These are phyloP conservation scores for Globisporangium camurandrum DNA, from an alignment of 352 stramenopile genomes.

Conservation along the genomic window DNA sequence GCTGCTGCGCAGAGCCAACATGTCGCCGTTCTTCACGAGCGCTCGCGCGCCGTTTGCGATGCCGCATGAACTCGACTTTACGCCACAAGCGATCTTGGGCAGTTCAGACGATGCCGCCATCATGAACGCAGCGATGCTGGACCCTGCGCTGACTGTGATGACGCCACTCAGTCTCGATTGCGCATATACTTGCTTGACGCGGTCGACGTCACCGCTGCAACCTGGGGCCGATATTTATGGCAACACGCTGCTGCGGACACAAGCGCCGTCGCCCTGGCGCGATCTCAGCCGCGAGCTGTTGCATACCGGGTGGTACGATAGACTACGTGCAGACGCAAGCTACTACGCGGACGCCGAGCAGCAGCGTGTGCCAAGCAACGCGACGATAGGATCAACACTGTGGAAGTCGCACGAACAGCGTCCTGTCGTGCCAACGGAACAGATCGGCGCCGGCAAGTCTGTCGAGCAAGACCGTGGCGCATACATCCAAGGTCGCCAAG, in stretches of 20 bases:
- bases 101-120: neutral
- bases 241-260: neutral
- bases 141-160: neutral
- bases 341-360: too few relatives aligned
- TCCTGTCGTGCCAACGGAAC: too few relatives aligned
- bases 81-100: slow-evolving; percentile 12
- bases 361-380: too few relatives aligned
- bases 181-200: too few relatives aligned
- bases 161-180: slow-evolving; percentile 2
- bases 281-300: too few relatives aligned
- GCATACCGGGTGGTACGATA: too few relatives aligned
- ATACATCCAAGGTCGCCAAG: too few relatives aligned
- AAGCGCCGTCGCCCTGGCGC: neutral
- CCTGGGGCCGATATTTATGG: neutral
- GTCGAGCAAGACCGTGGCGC: too few relatives aligned
- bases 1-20: slow-evolving; percentile 19
- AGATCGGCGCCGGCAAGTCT: too few relatives aligned
- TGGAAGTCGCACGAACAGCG: too few relatives aligned
- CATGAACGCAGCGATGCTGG: neutral
- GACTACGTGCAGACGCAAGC: too few relatives aligned
- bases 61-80: slow-evolving; percentile 31
- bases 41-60: slow-evolving; percentile 13
- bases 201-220: neutral
- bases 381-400: too few relatives aligned
- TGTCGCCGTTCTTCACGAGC: slow-evolving; percentile 32